Evolutionary conservation across 2,329 filamentous ascomycete genomes (phyloP), one percentile per base, ranked within the genome.

Genomic region (Diaporthe eres): DNA sequence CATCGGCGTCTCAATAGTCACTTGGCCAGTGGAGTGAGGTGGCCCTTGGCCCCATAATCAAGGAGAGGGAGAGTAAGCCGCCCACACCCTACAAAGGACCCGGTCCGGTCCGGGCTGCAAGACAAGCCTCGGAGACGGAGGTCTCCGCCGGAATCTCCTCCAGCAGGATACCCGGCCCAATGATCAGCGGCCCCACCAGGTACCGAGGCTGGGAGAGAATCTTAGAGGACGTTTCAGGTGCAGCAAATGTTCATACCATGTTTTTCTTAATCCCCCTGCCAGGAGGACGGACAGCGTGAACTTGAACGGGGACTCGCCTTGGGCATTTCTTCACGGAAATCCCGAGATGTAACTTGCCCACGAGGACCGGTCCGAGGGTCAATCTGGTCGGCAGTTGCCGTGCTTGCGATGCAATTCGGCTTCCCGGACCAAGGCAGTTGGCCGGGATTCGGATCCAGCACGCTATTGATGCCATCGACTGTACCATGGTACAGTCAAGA

Each of bases 121-220:
- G 3, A 58, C 28, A 13, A 15, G 51, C 51, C 44, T 49, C 15
- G 44, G 15, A 7, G 60, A 47, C 15, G n/a, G n/a, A 19, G 39
- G n/a, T 44, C 60, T 28, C 60, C 60, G 60, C 60, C 60, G 37
- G n/a, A 44, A 44, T 63, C 8, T 44, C 58, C 60, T 3, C 37
- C n/a, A 17, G 10, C n/a, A 19, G 39, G 60, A 47, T 17, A 13
- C 22, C 60, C 37, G 60, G 17, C 39, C 60, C 10, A 47, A 22
- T 31, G 4, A 65, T 31, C 25, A 22, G 60, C 25, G 39, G n/a
- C 39, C 25, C 60, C 60, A 58, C 39, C 9, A 28, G 2, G 25
- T 47, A 17, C 39, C 60, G 39, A 31, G 17, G 42, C 22, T 28
- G 39, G 17, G 8, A 31, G 8, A 63, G 19, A 44, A 25, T 42